Evolutionary conservation across 2,329 filamentous ascomycete genomes (phyloP), one percentile per base, ranked within the genome.

Genomic region (Apiospora rasikravindrae): DNA sequence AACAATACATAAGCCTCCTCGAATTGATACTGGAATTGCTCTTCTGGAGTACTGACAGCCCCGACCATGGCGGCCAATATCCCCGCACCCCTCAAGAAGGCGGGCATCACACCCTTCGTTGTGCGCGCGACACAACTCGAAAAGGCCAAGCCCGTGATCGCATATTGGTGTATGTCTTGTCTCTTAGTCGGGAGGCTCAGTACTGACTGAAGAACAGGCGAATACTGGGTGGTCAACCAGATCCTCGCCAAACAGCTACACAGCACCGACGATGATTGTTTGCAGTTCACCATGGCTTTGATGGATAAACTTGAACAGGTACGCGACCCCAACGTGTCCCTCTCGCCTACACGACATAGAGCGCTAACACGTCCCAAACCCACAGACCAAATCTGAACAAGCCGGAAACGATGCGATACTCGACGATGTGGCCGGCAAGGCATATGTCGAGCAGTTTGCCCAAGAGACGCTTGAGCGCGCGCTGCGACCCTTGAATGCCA

Each of bases 381-480:
- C 24, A 75, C 76, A 92, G 88, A 92, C 90, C 74, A 96, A 96
- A 85, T 85, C 85, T 14, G 89, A 93, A 72, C 91, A 96, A 78
- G 87, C 91, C 13, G 87, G 89, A 67, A 94, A 98, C 78, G 94
- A 97, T 80, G 93, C 95, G 22, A 91, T 98, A 70, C 87, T 90
- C 7, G 96, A 98, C 82, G 95, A 98, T 77, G 85, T 91, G 1
- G 94, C 93, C 4, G 96, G 94, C 1, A 94, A 95, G 82, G 95
- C 94, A 70, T 98, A 98, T 78, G 92, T 98, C 67, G 95, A 98
- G 82, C 93, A 98, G 80, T 99, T 99, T 81, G 96, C 93, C 0
- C 87, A 96, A 75, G 93, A 98, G 78, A 95, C 95, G 0, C 95
- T 99, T 75, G 89, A 92, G 67, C 90, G 94, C 74, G 96, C 94